phyloP scores from a whole-genome alignment of 148 eudicot genomes.

The Rhododendron ferrugineum region DNA sequence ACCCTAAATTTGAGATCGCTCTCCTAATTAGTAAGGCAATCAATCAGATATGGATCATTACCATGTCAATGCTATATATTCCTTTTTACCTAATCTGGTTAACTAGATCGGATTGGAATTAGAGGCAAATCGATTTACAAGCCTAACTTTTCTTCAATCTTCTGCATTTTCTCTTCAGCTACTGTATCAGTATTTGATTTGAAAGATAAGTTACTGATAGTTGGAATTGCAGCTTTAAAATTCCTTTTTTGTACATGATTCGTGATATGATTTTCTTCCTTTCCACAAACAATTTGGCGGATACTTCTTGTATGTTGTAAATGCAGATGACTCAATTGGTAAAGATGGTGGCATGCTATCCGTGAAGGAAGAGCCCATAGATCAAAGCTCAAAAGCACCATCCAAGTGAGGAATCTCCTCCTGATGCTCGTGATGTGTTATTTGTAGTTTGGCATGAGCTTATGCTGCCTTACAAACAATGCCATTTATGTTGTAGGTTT shows the following conservation, averaged over 20 bases:
- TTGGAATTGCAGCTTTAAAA: neutral
- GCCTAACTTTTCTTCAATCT: neutral
- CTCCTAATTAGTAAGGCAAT: neutral
- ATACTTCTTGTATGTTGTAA: conserved; percentile 19
- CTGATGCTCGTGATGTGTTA: conserved; percentile 1
- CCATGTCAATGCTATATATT: neutral
- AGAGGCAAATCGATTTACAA: neutral
- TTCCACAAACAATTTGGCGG: neutral
- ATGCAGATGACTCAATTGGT: conserved; percentile 27
- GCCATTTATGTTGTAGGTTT: neutral
- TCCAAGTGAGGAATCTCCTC: conserved; percentile 34
- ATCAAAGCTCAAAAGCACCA: conserved; percentile 30
- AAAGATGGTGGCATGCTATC: conserved; percentile 22
- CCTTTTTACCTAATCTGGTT: neutral
- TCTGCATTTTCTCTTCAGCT: neutral
- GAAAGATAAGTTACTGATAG: neutral
- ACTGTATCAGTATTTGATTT: neutral
- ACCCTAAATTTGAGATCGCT: neutral
- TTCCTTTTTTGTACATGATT: neutral
- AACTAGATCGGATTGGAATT: neutral
- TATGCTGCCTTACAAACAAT: neutral
- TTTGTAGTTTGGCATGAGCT: neutral
- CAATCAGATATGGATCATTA: neutral
- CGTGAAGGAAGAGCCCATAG: conserved; percentile 23
- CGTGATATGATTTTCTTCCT: neutral